Evolutionary conservation across 257 asterid genomes (phyloP).

Genomic region (Osmanthus fragrans): DNA sequence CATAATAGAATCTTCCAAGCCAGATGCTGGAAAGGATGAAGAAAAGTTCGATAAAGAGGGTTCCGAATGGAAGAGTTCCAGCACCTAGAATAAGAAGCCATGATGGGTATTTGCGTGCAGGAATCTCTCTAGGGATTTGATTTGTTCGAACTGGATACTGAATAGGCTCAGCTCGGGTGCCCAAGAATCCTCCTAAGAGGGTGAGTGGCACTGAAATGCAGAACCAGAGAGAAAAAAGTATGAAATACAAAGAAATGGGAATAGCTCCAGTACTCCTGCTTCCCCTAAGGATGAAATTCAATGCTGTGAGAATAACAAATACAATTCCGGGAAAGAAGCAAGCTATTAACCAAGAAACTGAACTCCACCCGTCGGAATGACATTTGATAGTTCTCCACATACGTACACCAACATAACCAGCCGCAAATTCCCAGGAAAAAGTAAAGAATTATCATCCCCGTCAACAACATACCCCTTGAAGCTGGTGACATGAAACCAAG

Average conservation of each 20-base stretch:
- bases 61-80: conserved; percentile 56
- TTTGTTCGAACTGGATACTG: conserved; percentile 49
- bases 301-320: conserved; percentile 44
- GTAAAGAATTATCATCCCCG: conserved; percentile 50
- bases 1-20: conserved; percentile 51
- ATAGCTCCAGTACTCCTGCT: conserved; percentile 52
- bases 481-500: conserved; percentile 56
- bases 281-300: conserved; percentile 50
- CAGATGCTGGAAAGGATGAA: conserved; percentile 52
- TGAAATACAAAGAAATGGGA: conserved; percentile 44
- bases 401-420: conserved; percentile 47
- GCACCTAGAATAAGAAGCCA: conserved; percentile 60
- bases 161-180: conserved; percentile 40
- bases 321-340: conserved; percentile 55
- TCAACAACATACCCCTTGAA: conserved; percentile 49
- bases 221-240: conserved; percentile 47
- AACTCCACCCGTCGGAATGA: conserved; percentile 43
- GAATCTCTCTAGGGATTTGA: conserved; percentile 56
- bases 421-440: conserved; percentile 46
- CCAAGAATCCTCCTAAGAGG: conserved; percentile 47
- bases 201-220: conserved; percentile 53
- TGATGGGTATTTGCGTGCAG: conserved; percentile 42
- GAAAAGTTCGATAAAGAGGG: conserved; percentile 54
- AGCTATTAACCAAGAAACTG: conserved; percentile 45
- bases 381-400: conserved; percentile 44